phyloP scores from a whole-genome alignment of 768 basidiomycete species.

The Russula brevipes region DNA sequence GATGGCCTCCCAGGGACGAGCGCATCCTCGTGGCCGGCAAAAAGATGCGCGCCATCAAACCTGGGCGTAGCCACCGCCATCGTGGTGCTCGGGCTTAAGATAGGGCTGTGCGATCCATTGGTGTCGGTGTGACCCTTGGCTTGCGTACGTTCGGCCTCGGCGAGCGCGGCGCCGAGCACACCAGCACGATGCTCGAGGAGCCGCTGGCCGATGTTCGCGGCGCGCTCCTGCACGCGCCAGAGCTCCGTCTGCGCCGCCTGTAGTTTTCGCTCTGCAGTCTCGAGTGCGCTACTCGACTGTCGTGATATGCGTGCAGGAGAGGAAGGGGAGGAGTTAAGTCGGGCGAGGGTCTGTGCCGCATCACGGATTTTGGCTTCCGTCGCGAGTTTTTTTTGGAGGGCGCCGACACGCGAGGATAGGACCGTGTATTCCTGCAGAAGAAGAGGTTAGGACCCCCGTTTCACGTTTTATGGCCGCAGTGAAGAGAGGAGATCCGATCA shows the following conservation, averaged over 20 bases:
- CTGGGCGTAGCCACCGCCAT: constrained; percentile 37
- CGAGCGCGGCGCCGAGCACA: constrained; percentile 66
- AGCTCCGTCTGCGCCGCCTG: constrained; percentile 66
- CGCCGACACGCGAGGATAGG: constrained; percentile 58
- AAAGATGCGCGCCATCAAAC: constrained; percentile 81
- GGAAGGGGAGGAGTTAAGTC: constrained; percentile 46
- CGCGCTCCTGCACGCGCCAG: constrained; percentile 59
- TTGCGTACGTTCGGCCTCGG: constrained; percentile 15
- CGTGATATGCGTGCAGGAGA: constrained; percentile 53
- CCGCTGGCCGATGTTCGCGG: constrained; percentile 54
- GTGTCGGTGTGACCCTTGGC: constrained; percentile 56
- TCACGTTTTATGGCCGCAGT: no score
- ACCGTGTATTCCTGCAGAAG: constrained; percentile 63
- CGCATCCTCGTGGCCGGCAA: constrained; percentile 73
- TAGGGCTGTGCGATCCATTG: constrained; percentile 28
- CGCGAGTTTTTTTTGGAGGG: constrained; percentile 66
- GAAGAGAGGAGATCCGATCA: background rate
- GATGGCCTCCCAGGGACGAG: constrained; percentile 44
- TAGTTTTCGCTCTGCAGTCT: constrained; percentile 67
- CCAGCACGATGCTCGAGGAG: constrained; percentile 80
- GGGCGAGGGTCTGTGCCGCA: constrained; percentile 69
- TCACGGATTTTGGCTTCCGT: constrained; percentile 87
- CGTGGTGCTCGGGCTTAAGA: constrained; percentile 37
- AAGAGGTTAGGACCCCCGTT: constrained; percentile 11
- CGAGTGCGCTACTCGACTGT: constrained; percentile 65